Conservation (phyloP, 352 stramenopile species). For the Peronospora tabacina region DNA sequence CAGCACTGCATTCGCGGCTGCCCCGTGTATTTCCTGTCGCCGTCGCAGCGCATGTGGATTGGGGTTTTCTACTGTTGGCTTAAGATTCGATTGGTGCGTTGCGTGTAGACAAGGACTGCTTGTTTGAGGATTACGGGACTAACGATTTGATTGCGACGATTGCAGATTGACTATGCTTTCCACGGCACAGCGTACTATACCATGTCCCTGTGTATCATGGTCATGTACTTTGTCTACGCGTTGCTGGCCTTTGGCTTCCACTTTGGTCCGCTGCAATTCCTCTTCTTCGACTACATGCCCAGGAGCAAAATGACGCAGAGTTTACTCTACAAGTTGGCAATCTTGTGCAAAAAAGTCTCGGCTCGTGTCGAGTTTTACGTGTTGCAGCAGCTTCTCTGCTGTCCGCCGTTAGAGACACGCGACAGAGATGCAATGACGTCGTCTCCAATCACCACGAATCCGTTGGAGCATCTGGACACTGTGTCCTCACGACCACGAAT, state of each 20-base stretch:
- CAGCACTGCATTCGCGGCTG: conserved; percentile 70
- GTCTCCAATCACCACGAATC: conserved; percentile 19
- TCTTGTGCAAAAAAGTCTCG: conserved; percentile 34
- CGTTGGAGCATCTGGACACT: conserved; percentile 15
- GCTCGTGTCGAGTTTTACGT: conserved; percentile 44
- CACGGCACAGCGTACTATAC: conserved; percentile 63
- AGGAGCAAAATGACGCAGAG: conserved; percentile 48
- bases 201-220: conserved; percentile 50
- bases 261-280: conserved; percentile 65
- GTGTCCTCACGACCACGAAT: conserved; percentile 2
- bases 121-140: conserved; percentile 1
- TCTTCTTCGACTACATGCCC: conserved; percentile 68
- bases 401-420: conserved; percentile 33
- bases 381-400: conserved; percentile 44
- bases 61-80: conserved; percentile 62
- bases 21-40: conserved; percentile 54
- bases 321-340: conserved; percentile 34
- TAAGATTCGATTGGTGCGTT: conserved; percentile 67
- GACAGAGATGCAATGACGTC: conserved; percentile 29
- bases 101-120: not conserved
- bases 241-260: conserved; percentile 72
- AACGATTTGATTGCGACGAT: conserved; percentile 5
- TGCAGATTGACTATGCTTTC: conserved; percentile 74
- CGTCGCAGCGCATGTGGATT: conserved; percentile 56
- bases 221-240: conserved; percentile 61